Conservation (phyloP, 2,329 filamentous ascomycete species). For the Ascochyta fabae region DNA sequence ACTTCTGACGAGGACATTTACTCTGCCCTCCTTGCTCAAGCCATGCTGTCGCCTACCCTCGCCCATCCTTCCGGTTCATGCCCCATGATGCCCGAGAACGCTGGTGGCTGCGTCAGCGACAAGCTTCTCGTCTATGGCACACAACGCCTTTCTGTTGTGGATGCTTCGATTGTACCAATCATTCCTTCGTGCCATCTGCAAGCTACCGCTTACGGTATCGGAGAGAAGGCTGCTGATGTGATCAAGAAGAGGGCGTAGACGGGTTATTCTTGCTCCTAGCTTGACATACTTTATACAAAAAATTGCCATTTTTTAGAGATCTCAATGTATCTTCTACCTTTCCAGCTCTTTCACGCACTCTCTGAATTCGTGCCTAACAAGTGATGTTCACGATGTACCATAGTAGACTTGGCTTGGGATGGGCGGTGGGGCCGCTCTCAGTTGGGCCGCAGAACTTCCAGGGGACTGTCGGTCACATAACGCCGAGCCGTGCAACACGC, state of each 20-base stretch:
- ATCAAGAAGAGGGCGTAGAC: constrained; percentile 32
- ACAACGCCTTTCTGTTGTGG: constrained; percentile 34
- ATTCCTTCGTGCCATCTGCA: constrained; percentile 40
- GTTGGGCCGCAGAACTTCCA: neutral
- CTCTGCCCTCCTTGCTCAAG: constrained; percentile 24
- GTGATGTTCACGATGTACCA: neutral
- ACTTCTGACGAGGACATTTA: constrained; percentile 33
- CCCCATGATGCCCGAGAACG: constrained; percentile 36
- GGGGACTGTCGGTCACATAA: constrained; percentile 1
- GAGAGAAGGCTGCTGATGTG: constrained; percentile 45
- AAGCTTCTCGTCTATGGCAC: constrained; percentile 41
- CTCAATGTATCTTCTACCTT: no score
- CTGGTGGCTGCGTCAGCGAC: constrained; percentile 38
- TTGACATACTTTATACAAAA: constrained; percentile 2
- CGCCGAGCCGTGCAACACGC: constrained; percentile 1
- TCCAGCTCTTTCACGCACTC: neutral
- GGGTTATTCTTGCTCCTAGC: neutral
- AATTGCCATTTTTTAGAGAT: neutral
- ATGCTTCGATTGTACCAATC: constrained; percentile 43
- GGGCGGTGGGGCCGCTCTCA: neutral
- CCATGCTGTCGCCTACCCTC: constrained; percentile 33
- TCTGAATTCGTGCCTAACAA: neutral
- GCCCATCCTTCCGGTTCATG: constrained; percentile 41
- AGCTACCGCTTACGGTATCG: constrained; percentile 42
- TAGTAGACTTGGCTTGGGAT: neutral